Conservation (phyloP, 495 filamentous ascomycete species). For the Aspergillus cavernicola region DNA sequence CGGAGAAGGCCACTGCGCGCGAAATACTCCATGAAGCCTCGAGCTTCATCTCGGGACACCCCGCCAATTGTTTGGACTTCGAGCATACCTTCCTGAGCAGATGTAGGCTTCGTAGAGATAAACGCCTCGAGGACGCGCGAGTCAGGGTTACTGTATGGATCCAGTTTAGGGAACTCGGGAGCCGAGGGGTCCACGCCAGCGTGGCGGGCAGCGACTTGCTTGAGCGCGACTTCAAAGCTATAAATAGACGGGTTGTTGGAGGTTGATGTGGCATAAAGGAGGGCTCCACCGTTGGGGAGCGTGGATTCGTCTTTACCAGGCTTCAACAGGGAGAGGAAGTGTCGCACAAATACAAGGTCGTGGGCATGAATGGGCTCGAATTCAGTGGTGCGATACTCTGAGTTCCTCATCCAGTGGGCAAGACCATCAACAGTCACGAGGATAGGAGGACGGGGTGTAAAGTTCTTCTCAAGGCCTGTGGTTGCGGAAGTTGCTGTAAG, state of each 20-base stretch:
- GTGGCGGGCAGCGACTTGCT: conserved; percentile 44
- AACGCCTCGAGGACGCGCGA: conserved; percentile 55
- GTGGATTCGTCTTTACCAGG: conserved; percentile 39
- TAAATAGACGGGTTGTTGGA: conserved; percentile 60
- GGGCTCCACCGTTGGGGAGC: conserved; percentile 73
- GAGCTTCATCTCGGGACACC: conserved; percentile 70
- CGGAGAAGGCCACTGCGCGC: conserved; percentile 79
- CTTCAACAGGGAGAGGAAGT: conserved; percentile 67
- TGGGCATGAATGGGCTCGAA: conserved; percentile 80
- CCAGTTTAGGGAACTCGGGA: conserved; percentile 47
- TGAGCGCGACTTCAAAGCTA: conserved; percentile 62
- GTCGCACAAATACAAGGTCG: conserved; percentile 71
- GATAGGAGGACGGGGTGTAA: conserved; percentile 65
- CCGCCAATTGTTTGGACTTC: conserved; percentile 58
- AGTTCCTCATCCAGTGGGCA: conserved; percentile 71
- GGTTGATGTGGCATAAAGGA: conserved; percentile 68
- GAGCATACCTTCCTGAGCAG: conserved; percentile 38
- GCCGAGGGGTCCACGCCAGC: conserved; percentile 29
- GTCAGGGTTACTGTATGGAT: conserved; percentile 68
- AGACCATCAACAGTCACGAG: conserved; percentile 76
- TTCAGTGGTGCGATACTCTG: conserved; percentile 64
- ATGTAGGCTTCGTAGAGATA: conserved; percentile 22
- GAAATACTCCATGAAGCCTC: conserved; percentile 88
- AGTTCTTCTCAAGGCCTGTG: conserved; percentile 30
- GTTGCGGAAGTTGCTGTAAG: conserved; percentile 57